A percentile compares a stretch with the other conserved stretches of the same genome.
Conservation (phyloP, 129 eudicot species). For the Oenanthe sinensis region DNA sequence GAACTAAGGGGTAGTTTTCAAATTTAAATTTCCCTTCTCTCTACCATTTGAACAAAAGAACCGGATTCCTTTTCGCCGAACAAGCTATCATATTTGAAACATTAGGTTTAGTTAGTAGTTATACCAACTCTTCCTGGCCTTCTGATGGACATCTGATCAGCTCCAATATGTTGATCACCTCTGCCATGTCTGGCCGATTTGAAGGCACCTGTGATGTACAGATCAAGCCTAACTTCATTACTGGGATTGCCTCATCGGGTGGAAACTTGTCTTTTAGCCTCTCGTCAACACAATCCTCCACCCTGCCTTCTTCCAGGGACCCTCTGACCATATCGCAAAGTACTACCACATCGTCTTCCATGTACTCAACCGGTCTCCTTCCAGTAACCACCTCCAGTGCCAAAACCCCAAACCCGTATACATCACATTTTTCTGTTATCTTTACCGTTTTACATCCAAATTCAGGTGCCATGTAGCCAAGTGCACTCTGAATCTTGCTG, state of each 20-base stretch:
- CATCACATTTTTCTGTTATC: conserved; percentile 13
- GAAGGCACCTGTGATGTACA: conserved; percentile 16
- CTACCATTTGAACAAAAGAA: not conserved
- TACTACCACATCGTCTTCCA: conserved; percentile 15
- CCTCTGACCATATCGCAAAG: conserved; percentile 13
- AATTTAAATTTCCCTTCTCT: not conserved
- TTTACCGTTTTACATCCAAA: conserved; percentile 11
- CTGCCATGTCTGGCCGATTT: conserved; percentile 14
- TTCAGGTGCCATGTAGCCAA: conserved; percentile 15
- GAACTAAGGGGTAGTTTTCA: not conserved
- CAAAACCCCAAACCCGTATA: conserved; percentile 10
- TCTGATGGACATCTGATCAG: conserved; percentile 12
- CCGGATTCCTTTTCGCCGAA: conserved; percentile 13
- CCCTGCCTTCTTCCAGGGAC: conserved; percentile 11
- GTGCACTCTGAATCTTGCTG: conserved; percentile 15
- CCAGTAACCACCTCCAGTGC: conserved; percentile 13
- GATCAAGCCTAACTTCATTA: conserved; percentile 11
- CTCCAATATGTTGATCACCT: conserved; percentile 15
- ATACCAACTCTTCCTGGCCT: conserved; percentile 15
- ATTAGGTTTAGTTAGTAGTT: conserved; percentile 1
- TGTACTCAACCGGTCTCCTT: conserved; percentile 12
- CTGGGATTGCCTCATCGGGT: conserved; percentile 7
- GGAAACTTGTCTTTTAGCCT: conserved; percentile 9
- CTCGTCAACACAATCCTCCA: conserved; percentile 12
- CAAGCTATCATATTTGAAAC: not conserved